Evolutionary conservation across 2,329 filamentous ascomycete species (phyloP), one percentile per base, ranked within the genome.

Genomic region (Teratosphaeria nubilosa): DNA sequence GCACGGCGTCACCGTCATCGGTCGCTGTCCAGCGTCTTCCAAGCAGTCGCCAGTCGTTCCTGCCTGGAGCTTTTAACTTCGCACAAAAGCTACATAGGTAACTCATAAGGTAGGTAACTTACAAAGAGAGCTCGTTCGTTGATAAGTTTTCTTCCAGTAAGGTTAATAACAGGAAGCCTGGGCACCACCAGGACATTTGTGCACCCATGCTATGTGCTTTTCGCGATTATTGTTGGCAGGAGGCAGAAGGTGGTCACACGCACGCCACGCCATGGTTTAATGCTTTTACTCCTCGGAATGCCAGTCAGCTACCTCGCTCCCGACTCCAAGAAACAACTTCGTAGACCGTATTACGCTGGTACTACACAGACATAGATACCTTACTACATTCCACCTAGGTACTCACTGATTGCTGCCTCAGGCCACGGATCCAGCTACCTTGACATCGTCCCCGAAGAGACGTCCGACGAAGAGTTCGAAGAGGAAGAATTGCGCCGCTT

Each of bases 401-500:
- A 34, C 51, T 34, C 16, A 34, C 25, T 53, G 69, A 63, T 56
- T 58, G 63, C 25, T 48, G 41, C 41, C 41, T 22, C 41, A 48
- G 68, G 68, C 41, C 65, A 66, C 55, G 58, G 62, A 27, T 64
- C 60, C 51, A 60, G 55, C 53, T 69, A 69, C 56, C 64, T 70
- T 30, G 66, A 67, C 25, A 58, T 66, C 56, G 66, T 69, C 53
- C 62, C 62, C 54, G 66, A 69, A 58, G 62, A 64, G 37, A 30
- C 52, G 9, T 54, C 56, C 16, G 25, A 41, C 41, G 57, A 59
- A n/a, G 57, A 59, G 31, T 54, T 58, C 45, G 27, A 53, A 32
- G 41, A 54, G 14, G 63, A 66, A 56, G 67, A 69, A 48, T 54
- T 69, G 9, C 62, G 65, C 56, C 62, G 63, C 41, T 68, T 62